Conservation (phyloP, 768 basidiomycete species). For the Gyrodon lividus region DNA sequence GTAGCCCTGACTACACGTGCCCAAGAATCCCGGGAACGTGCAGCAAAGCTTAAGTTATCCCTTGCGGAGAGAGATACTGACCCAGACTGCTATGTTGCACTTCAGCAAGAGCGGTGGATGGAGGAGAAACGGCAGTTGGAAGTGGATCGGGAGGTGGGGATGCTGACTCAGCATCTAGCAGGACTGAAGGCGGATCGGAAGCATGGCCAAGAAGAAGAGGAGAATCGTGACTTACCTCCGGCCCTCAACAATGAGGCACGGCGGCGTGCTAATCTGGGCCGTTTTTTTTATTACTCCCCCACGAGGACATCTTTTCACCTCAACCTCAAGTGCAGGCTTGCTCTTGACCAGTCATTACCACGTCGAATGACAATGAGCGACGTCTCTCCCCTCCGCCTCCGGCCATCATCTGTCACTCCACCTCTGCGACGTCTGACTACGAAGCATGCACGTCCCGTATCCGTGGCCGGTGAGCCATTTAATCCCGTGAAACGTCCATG, state of each 20-base stretch:
- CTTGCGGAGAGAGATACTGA: conserved; percentile 40
- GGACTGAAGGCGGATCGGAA: conserved; percentile 29
- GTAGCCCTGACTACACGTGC: conserved; percentile 43
- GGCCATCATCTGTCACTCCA: conserved; percentile 29
- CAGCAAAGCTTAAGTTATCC: conserved; percentile 38
- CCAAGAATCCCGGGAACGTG: conserved; percentile 42
- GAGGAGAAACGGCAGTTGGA: conserved; percentile 44
- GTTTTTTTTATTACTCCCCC: conserved; percentile 38
- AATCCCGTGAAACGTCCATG: conserved; percentile 30
- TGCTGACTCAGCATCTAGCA: conserved; percentile 36
- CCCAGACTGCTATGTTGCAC: conserved; percentile 34
- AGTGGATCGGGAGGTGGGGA: conserved; percentile 37
- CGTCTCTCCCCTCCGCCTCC: conserved; percentile 34
- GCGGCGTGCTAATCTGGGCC: conserved; percentile 37
- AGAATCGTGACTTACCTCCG: conserved; percentile 15
- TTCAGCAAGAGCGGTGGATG: conserved; percentile 50
- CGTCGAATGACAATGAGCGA: conserved; percentile 38
- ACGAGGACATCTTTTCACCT: conserved; percentile 33
- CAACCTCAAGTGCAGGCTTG: conserved; percentile 30
- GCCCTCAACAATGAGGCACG: conserved; percentile 25
- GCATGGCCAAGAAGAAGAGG: conserved; percentile 12
- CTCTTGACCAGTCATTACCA: conserved; percentile 29
- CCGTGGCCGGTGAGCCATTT: conserved; percentile 27
- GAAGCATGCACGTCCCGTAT: conserved; percentile 26
- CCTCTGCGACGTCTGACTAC: conserved; percentile 25